phyloP scores from a whole-genome alignment of 2,329 filamentous ascomycete genomes.

The Pseudohalonectria lignicola region DNA sequence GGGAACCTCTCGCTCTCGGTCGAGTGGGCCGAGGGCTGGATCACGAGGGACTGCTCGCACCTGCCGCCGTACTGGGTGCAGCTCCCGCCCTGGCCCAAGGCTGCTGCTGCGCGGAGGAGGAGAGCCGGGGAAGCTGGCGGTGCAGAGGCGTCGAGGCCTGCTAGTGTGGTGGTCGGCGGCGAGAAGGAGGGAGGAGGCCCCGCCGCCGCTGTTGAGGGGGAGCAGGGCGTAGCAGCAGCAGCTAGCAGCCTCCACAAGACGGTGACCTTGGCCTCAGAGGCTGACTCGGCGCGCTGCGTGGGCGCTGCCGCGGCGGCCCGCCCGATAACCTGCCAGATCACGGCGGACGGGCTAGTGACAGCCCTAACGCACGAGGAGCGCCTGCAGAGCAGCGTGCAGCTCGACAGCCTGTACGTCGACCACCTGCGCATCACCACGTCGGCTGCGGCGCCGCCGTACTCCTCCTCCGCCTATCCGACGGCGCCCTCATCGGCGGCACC shows the following conservation, averaged over 20 bases:
- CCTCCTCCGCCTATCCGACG: too few relatives aligned
- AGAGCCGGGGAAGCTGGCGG: too few relatives aligned
- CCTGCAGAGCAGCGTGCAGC: conserved; percentile 13
- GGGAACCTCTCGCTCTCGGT: conserved; percentile 47
- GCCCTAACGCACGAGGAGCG: conserved; percentile 28
- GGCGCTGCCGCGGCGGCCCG: not conserved
- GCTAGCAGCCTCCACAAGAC: not conserved
- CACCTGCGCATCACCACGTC: conserved; percentile 29
- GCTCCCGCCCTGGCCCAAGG: conserved; percentile 23
- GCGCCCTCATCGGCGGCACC: too few relatives aligned
- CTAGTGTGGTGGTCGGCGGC: not conserved
- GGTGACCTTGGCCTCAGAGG: not conserved
- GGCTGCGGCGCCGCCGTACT: not conserved
- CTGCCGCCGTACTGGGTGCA: conserved; percentile 50
- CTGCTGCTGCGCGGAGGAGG: conserved; percentile 1
- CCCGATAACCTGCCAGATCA: conserved; percentile 37
- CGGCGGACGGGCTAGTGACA: conserved; percentile 30
- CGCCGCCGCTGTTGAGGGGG: not conserved
- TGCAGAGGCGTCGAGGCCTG: conserved; percentile 3
- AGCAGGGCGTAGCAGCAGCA: not conserved
- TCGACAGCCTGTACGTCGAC: conserved; percentile 31
- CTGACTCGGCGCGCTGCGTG: conserved; percentile 22
- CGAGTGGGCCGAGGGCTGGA: conserved; percentile 44
- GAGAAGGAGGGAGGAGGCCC: conserved; percentile 5
- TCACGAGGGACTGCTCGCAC: conserved; percentile 35